These are phyloP conservation scores for Psilocybe azurescens DNA, from an alignment of 768 basidiomycete genomes.

Conservation along the genomic window DNA sequence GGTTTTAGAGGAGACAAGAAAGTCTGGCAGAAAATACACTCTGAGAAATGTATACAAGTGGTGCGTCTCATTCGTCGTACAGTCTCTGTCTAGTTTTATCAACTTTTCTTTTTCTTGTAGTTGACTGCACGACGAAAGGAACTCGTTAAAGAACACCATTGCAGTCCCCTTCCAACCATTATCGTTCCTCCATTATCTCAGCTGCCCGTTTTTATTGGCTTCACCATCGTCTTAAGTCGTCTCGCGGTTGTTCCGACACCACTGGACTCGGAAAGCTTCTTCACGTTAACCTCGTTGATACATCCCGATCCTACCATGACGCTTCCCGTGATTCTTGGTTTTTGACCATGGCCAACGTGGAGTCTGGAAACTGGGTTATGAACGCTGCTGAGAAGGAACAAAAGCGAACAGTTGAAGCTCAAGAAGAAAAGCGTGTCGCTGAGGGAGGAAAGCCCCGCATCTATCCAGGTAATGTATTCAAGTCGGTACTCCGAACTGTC, in stretches of 20 bases:
- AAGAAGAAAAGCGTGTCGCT: constrained; percentile 51
- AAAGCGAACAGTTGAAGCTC: constrained; percentile 50
- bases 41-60: constrained; percentile 49
- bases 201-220: constrained; percentile 74
- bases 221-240: constrained; percentile 60
- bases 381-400: constrained; percentile 60
- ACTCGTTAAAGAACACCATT: constrained; percentile 63
- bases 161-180: constrained; percentile 62
- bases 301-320: constrained; percentile 74
- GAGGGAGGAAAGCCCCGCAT: constrained; percentile 51
- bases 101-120: constrained; percentile 33
- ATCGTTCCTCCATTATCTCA: constrained; percentile 67
- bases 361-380: constrained; percentile 77
- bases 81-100: constrained; percentile 2
- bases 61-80: constrained; percentile 38
- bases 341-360: constrained; percentile 79
- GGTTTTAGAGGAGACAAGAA: constrained; percentile 61
- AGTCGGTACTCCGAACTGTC: constrained; percentile 56
- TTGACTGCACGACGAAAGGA: constrained; percentile 59
- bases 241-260: constrained; percentile 65
- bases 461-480: constrained; percentile 51
- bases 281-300: constrained; percentile 72
- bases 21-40: constrained; percentile 51
- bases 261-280: constrained; percentile 78
- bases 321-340: constrained; percentile 72